These are phyloP conservation scores for Fraxinus pennsylvanica DNA, from an alignment of 257 asterid species.

Conservation along the genomic window DNA sequence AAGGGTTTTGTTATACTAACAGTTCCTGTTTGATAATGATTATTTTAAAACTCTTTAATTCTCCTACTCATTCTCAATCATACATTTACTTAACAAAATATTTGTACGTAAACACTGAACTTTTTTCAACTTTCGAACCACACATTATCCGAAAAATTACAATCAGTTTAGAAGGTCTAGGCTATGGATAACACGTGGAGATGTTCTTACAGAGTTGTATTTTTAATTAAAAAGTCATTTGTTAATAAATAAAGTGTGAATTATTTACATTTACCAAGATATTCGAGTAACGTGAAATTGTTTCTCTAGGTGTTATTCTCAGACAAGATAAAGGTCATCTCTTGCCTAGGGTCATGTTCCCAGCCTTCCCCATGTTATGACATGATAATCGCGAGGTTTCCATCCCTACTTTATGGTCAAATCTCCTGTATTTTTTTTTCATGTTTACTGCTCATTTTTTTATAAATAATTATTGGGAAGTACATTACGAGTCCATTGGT, in stretches of 20 bases:
- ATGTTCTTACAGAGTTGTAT: no score
- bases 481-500: no score
- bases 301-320: conserved; percentile 51
- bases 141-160: no score
- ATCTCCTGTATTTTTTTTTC: background rate
- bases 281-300: conserved; percentile 34
- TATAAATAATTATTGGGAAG: no score
- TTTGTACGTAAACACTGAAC: no score
- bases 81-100: no score
- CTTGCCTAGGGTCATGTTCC: conserved; percentile 30
- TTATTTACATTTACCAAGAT: conserved; percentile 33
- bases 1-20: no score
- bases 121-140: no score
- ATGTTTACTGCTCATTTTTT: background rate
- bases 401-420: conserved; percentile 22
- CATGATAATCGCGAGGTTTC: conserved; percentile 25
- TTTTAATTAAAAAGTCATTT: background rate
- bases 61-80: no score
- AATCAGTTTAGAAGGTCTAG: background rate
- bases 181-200: no score
- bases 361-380: conserved; percentile 24
- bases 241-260: background rate
- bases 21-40: no score
- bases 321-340: conserved; percentile 26
- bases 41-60: no score